Evolutionary conservation across 768 basidiomycete genomes (phyloP), one percentile per base, ranked within the genome.

Genomic region (Leccinum subgranulosum): DNA sequence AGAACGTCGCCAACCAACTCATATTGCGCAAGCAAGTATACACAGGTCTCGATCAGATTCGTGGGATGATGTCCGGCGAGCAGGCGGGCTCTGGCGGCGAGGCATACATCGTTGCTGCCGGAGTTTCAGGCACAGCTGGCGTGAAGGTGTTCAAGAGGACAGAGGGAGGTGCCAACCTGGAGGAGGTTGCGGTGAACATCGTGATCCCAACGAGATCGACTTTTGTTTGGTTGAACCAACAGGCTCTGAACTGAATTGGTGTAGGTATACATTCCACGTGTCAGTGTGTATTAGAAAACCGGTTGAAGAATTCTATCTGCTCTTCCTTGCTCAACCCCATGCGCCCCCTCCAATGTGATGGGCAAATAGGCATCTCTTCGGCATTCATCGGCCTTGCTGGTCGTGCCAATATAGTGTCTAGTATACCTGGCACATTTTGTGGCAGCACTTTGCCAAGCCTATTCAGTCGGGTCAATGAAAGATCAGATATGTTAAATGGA

Each of bases 361-460:
- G 77, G 43, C 77, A 71, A 17, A 81, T 62, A 5, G 83, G 81
- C 9, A 69, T 57, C 36, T 74, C 68, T 6, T 62, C 49, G 8
- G 58, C 1, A 46, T 54, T 58, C 46, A 74, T 64, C 1, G 77
- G 76, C 27, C 62, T 52, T 8, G 64, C 46, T 15, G 71, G 67
- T 56, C 67, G 57, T 27, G 63, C 61, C 39, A 81, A 49, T 50
- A 85, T 66, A 43, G 75, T 71, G 28, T 81, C 76, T 23, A 92
- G 58, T 7, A 90, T 69, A 0, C 63, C 63, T 6, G 86, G 79
- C 1, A 84, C 85, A 66, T 91, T 77, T 23, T 77, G 73, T 1
- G 84, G 79, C 12, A 76, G 75, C 19, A 94, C 70, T 28, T 78
- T 75, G 9, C 90, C 88, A 21, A 91, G 67, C 86, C 90, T 88